Percentiles rank a stretch among this genome's conserved stretches.
Evolutionary conservation across 495 filamentous ascomycete genomes (phyloP).

Genomic region (Lentithecium fluviatile): DNA sequence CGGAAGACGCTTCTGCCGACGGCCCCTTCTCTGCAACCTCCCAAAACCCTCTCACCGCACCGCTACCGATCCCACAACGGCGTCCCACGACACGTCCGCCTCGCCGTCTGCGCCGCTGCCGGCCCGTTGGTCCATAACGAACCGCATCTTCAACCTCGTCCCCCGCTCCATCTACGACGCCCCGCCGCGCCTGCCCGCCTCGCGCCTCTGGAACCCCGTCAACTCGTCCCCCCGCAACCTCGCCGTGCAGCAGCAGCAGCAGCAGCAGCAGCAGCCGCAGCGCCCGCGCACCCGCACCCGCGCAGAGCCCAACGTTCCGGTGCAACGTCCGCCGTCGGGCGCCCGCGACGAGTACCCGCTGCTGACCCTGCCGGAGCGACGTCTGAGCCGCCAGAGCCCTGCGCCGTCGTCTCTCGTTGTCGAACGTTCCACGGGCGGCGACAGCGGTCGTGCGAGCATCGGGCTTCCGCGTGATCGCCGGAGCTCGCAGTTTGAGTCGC

Average conservation of each 20-base stretch:
- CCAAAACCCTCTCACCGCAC: neutral
- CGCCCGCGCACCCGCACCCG: slow-evolving; percentile 44
- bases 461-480: slow-evolving; percentile 61
- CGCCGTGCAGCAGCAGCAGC: slow-evolving; percentile 50
- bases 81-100: slow-evolving; percentile 18
- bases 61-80: neutral
- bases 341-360: slow-evolving; percentile 65
- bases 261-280: no score
- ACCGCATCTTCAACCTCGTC: slow-evolving; percentile 38
- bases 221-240: slow-evolving; percentile 58
- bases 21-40: neutral
- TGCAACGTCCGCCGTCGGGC: slow-evolving; percentile 32
- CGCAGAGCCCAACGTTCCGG: slow-evolving; percentile 33
- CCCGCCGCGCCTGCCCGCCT: slow-evolving; percentile 39
- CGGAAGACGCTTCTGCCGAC: neutral
- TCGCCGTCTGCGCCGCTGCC: slow-evolving; percentile 21
- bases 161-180: slow-evolving; percentile 20
- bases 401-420: slow-evolving; percentile 58
- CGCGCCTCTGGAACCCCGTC: slow-evolving; percentile 63
- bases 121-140: slow-evolving; percentile 38
- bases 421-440: slow-evolving; percentile 57
- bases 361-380: slow-evolving; percentile 66
- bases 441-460: slow-evolving; percentile 61
- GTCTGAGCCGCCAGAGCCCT: slow-evolving; percentile 57
- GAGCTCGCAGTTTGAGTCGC: slow-evolving; percentile 34